Percentiles rank a stretch among this genome's conserved stretches.
Evolutionary conservation across 129 eudicot species (phyloP).

Genomic region (Calendula officinalis): DNA sequence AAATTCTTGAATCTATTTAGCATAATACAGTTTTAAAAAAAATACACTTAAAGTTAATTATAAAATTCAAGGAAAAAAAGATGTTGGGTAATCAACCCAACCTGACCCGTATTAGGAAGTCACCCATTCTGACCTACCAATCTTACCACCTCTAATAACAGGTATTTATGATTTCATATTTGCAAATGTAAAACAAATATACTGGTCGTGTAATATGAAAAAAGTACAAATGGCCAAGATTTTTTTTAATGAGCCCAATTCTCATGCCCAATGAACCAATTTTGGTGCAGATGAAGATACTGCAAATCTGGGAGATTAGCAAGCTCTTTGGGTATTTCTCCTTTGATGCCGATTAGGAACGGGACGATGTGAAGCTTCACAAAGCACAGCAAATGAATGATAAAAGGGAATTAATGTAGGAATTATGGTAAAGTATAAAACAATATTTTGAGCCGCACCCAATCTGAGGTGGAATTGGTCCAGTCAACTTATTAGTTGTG

Average conservation of each 20-base stretch:
- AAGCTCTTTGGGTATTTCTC: conserved; percentile 93
- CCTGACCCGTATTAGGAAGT: no score
- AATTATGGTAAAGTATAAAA: conserved; percentile 26
- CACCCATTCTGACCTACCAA: no score
- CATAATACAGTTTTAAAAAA: neutral
- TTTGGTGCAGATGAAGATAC: conserved; percentile 88
- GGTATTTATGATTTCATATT: no score
- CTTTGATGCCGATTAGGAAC: conserved; percentile 35
- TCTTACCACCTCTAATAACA: no score
- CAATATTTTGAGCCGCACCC: conserved; percentile 88
- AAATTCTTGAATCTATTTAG: no score
- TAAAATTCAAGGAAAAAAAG: no score
- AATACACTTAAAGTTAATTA: no score
- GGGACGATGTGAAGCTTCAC: no score
- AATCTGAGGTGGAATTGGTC: conserved; percentile 94
- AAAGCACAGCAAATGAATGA: conserved; percentile 43
- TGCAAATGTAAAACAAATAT: no score
- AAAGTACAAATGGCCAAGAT: conserved; percentile 70
- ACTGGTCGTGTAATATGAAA: neutral
- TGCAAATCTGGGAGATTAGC: conserved; percentile 92
- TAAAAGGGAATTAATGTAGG: neutral
- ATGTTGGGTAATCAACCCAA: no score
- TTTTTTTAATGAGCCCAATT: conserved; percentile 78
- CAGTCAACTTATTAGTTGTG: conserved; percentile 95
- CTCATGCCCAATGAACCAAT: conserved; percentile 82